Base-by-base conservation (phyloP, 371 early-diverging fungal genomes). In the Syncephalis plumigaleata region DNA sequence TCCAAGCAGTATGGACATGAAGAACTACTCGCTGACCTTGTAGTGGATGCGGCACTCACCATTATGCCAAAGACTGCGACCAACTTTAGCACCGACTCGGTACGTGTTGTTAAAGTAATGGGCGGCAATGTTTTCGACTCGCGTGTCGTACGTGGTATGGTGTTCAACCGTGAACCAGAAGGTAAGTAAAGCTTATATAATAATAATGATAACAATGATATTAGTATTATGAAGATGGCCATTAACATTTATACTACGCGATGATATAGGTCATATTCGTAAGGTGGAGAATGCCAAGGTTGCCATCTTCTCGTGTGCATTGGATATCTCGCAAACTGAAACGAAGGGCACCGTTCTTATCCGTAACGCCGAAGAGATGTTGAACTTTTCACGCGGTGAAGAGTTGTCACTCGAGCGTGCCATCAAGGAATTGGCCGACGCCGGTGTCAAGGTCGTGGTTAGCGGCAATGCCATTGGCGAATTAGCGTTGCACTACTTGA, bases 291-390 rank as follows among this genome's bases (percentile, higher is more conserved):
- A 85, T 56, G 92, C 90, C 57, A 92, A 91, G 70, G 78, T 95
- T 39, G 98, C 96, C 36, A 82, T 99, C 48, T 99, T 89, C 66
- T 85, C 93, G 36, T 97, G 96, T 62, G 84, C 93, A 9, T 68
- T 99, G 49, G 98, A 97, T 58, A 81, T 94, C 51, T 69, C 84
- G 16, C 81, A 91, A 61, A 95, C 98, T 23, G 99, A 99, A 63
- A 98, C 98, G 48, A 99, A 99, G 75, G 98, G 98, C 39, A 98
- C 98, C 4, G 96, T 99, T 36, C 70, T 98, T 59, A 82, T 99
- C 58, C 84, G 90, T 55, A 95, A 86, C 59, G 98, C 98, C 47
- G 71, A 82, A 49, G 98, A 98, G 60, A 87, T 99, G 87, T 71
- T 95, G 38, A 81, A 81, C 60, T 99, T 94, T 61, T 82, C 86